Evolutionary conservation across 2,329 filamentous ascomycete genomes (phyloP).

Genomic region (Paecilomyces variotii): DNA sequence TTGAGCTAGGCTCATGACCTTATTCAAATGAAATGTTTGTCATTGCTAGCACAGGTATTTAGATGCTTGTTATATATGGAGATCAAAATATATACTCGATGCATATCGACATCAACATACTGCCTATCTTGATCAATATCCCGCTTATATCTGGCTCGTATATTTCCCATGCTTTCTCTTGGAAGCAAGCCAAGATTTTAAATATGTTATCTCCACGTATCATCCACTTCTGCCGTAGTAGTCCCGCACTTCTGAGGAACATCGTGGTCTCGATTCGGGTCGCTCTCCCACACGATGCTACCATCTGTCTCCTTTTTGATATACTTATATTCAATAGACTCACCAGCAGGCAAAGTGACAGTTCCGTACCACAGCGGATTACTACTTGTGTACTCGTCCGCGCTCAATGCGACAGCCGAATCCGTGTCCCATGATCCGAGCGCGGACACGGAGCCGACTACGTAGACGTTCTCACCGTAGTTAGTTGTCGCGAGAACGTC

Average conservation of each 20-base stretch:
- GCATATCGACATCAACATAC: too few relatives aligned
- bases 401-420: conserved; percentile 49
- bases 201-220: conserved; percentile 27
- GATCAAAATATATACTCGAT: too few relatives aligned
- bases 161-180: background rate
- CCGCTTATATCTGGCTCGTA: background rate
- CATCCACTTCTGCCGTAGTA: conserved; percentile 25
- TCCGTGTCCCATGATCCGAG: conserved; percentile 57
- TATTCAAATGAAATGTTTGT: too few relatives aligned
- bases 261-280: conserved; percentile 39
- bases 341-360: conserved; percentile 49
- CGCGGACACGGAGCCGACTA: conserved; percentile 51
- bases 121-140: too few relatives aligned
- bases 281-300: conserved; percentile 56
- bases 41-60: too few relatives aligned
- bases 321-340: conserved; percentile 59
- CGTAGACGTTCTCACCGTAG: conserved; percentile 57
- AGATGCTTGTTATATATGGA: too few relatives aligned
- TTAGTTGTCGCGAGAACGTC: conserved; percentile 49
- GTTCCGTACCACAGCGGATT: conserved; percentile 57
- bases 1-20: too few relatives aligned
- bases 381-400: conserved; percentile 49
- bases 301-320: conserved; percentile 51
- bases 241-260: conserved; percentile 31
- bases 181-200: background rate